Evolutionary conservation across 768 basidiomycete species (phyloP), one percentile per base, ranked within the genome.

Genomic region (Punctularia strigosozonata): DNA sequence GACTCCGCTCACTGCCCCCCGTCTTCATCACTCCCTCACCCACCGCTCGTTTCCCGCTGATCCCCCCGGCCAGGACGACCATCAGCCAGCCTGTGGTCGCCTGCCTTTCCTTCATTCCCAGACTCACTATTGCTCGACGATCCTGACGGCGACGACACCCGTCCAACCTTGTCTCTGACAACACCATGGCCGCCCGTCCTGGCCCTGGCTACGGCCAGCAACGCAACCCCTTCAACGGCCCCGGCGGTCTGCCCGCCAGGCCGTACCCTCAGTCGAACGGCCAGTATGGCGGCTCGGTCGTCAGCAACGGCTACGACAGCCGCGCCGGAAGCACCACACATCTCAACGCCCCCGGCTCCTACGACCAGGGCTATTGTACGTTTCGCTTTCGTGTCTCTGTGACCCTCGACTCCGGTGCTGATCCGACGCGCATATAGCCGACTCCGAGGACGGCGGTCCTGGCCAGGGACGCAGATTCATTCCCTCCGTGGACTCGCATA

Each of bases 401-500:
- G n/a, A n/a, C n/a, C n/a, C n/a, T n/a, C n/a, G n/a, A n/a, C n/a
- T n/a, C n/a, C n/a, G n/a, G n/a, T n/a, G n/a, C n/a, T n/a, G n/a
- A n/a, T n/a, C n/a, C n/a, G n/a, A n/a, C n/a, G n/a, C n/a, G n/a
- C n/a, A n/a, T n/a, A n/a, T n/a, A n/a, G n/a, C n/a, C n/a, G n/a
- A n/a, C n/a, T n/a, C n/a, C n/a, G n/a, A n/a, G n/a, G n/a, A n/a
- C 33, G 6, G 23, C 28, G 7, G 37, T 5, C 23, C 2, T 46
- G 15, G 31, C 23, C 32, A 32, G 33, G 23, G 26, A 10, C 30
- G 35, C 31, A 22, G 21, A 23, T 62, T 61, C 42, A 49, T 52
- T 38, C 50, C 55, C 17, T 62, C 61, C 4, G 48, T 61, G 40
- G 51, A 53, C 42, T 62, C 62, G 26, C 59, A 58, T 39, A 54